A percentile compares a stretch with the other conserved stretches of the same genome.
phyloP scores from a whole-genome alignment of 345 rosid genomes.

The Gossypium arboreum region DNA sequence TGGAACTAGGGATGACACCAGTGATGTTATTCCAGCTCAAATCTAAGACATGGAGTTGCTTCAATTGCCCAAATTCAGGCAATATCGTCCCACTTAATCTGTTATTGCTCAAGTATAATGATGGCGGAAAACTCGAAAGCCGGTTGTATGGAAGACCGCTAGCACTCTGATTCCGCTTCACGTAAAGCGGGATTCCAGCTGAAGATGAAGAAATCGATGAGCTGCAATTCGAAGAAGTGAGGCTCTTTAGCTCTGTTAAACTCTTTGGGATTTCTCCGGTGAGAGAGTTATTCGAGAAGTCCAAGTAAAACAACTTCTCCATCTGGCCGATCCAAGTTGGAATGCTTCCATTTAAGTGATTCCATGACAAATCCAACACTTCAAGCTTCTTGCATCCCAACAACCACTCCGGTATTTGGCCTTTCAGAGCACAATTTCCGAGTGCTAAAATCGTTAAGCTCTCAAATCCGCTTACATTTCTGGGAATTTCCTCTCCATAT shows the following conservation, averaged over 20 bases:
- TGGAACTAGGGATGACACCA: constrained; percentile 64
- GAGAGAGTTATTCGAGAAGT: constrained; percentile 85
- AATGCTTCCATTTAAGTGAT: constrained; percentile 58
- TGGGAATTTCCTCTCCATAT: constrained; percentile 62
- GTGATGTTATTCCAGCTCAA: constrained; percentile 78
- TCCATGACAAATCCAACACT: constrained; percentile 95
- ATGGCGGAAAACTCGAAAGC: constrained; percentile 84
- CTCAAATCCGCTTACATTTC: constrained; percentile 47
- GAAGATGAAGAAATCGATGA: constrained; percentile 35
- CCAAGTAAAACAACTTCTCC: constrained; percentile 81
- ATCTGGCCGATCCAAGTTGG: constrained; percentile 86
- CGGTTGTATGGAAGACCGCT: constrained; percentile 73
- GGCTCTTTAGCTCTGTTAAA: constrained; percentile 58
- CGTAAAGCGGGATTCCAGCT: constrained; percentile 70
- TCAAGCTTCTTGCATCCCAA: constrained; percentile 58
- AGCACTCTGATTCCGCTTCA: constrained; percentile 68
- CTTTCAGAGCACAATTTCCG: constrained; percentile 84
- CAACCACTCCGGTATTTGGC: constrained; percentile 75
- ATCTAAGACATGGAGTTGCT: constrained; percentile 85
- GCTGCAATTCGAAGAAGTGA: constrained; percentile 41
- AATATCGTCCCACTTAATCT: constrained; percentile 56
- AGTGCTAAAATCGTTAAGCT: constrained; percentile 60
- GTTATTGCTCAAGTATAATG: constrained; percentile 61
- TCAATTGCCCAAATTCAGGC: constrained; percentile 64
- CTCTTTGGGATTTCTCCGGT: constrained; percentile 72